Evolutionary conservation across 257 asterid genomes (phyloP), one percentile per base, ranked within the genome.

Genomic region (Marsdenia floribunda): DNA sequence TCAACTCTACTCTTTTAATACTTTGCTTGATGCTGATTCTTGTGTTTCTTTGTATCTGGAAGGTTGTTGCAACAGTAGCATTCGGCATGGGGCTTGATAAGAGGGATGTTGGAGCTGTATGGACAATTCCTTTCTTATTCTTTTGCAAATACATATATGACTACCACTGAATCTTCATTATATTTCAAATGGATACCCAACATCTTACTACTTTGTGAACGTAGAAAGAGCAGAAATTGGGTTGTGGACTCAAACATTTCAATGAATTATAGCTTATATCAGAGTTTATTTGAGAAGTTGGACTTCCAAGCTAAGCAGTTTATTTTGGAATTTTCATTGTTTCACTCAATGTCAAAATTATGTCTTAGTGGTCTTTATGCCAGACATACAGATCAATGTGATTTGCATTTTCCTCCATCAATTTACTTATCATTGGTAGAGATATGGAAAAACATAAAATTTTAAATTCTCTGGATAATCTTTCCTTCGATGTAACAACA

Each of bases 1-100:
- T 60, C 70, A 70, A 55, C 21, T 72, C 61, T 66, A 53, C 29
- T 55, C 16, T 49, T 44, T 61, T 49, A 22, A 21, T 42, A 53
- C 67, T 53, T 53, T 60, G 14, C 50, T 60, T 66, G n/a, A 16
- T 68, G 44, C 61, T 68, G 21, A 21, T 66, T 58, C 11, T 35
- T 82, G 76, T 54, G 24, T 69, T 77, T 68, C 77, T 37, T 76
- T 86, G 67, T 73, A 77, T 75, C 71, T 86, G 75, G 75, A 85
- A 94, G 99, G 93, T 94, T 86, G 99, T 94, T 80, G 99, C 99
- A 75, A 94, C 99, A 40, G 99, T 94, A 59, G 98, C 99, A 81
- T 94, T 94, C 18, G 98, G 99, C 82, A 92, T 94, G 99, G 99
- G 99, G 72, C 98, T 94, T 78, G 93, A 94, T 80, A 94, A 94